A percentile compares a stretch with the other conserved stretches of the same genome.
Conservation (phyloP, 2,329 filamentous ascomycete species). For the Verticillium isaacii region DNA sequence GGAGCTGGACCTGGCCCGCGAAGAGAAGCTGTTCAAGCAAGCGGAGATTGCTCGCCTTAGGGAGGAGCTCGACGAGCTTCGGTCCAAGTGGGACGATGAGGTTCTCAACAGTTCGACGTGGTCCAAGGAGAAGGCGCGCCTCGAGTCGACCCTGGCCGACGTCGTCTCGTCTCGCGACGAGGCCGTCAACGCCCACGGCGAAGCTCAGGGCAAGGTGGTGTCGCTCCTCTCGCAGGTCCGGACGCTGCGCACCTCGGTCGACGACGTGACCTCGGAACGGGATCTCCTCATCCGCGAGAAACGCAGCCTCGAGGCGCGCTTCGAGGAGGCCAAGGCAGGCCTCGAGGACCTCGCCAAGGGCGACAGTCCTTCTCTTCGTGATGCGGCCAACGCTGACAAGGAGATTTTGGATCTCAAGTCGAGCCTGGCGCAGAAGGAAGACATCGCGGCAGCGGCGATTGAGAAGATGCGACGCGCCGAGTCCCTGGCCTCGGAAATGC, state of each 20-base stretch:
- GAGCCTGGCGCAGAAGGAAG: constrained; percentile 84
- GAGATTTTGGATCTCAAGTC: constrained; percentile 88
- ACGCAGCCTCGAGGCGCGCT: constrained; percentile 76
- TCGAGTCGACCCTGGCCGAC: constrained; percentile 86
- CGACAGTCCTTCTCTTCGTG: constrained; percentile 81
- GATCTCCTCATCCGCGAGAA: constrained; percentile 86
- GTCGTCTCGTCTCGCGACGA: constrained; percentile 90
- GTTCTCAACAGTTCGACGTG: constrained; percentile 96
- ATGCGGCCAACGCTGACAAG: constrained; percentile 82
- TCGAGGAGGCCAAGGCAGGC: constrained; percentile 82
- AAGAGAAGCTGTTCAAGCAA: constrained; percentile 81
- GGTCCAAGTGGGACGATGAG: constrained; percentile 97
- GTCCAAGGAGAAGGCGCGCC: constrained; percentile 93
- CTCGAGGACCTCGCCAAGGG: constrained; percentile 84
- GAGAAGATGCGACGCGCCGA: constrained; percentile 97
- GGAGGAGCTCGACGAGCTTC: constrained; percentile 92
- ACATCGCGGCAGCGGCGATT: constrained; percentile 84
- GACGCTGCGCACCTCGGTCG: constrained; percentile 73
- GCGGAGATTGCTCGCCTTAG: constrained; percentile 81
- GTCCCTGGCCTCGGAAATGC: constrained; percentile 78
- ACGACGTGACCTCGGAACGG: constrained; percentile 80
- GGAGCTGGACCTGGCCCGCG: constrained; percentile 88
- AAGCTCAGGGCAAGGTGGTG: constrained; percentile 90
- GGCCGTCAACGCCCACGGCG: constrained; percentile 86
- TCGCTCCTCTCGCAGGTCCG: constrained; percentile 86